Percentiles rank a stretch among this genome's conserved stretches.
Evolutionary conservation across 768 basidiomycete genomes (phyloP).

Genomic region (Phylloporus rhodoxanthus): DNA sequence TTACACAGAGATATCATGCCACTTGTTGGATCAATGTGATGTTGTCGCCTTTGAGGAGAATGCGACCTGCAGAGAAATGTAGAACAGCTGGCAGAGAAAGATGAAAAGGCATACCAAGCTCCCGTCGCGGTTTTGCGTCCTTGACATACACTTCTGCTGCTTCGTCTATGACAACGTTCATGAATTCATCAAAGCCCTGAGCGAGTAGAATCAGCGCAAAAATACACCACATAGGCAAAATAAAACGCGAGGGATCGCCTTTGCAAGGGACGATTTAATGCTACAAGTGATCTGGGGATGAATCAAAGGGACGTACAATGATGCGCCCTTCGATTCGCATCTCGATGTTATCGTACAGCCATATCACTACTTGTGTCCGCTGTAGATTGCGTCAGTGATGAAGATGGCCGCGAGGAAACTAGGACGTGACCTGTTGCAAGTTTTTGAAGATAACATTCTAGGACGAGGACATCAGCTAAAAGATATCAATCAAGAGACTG

Average conservation of each 20-base stretch:
- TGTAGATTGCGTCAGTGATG: slow-evolving; percentile 29
- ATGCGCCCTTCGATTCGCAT: slow-evolving; percentile 96
- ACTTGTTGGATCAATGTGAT: slow-evolving; percentile 93
- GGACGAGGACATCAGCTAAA: slow-evolving; percentile 3
- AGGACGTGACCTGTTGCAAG: slow-evolving; percentile 63
- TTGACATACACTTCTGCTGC: slow-evolving; percentile 89
- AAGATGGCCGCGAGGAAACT: not conserved
- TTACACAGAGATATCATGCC: slow-evolving; percentile 22
- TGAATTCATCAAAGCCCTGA: slow-evolving; percentile 98
- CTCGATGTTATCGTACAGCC: slow-evolving; percentile 95
- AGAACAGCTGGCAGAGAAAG: not conserved
- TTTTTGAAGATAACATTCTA: slow-evolving; percentile 99
- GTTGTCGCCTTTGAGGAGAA: slow-evolving; percentile 95
- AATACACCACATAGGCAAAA: not conserved
- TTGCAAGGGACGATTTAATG: slow-evolving; percentile 38
- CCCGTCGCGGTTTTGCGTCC: slow-evolving; percentile 76
- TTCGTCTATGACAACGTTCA: slow-evolving; percentile 96
- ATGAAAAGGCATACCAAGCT: slow-evolving; percentile 58
- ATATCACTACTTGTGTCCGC: slow-evolving; percentile 83
- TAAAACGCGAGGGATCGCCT: slow-evolving; percentile 27
- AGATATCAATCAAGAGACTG: not conserved
- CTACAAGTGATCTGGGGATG: slow-evolving; percentile 24
- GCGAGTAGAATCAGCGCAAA: slow-evolving; percentile 21
- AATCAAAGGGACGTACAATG: slow-evolving; percentile 60
- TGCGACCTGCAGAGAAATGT: slow-evolving; percentile 57